Conservation (phyloP, 192 early-diverging fungal genomes). For the Coemansia sp. region DNA sequence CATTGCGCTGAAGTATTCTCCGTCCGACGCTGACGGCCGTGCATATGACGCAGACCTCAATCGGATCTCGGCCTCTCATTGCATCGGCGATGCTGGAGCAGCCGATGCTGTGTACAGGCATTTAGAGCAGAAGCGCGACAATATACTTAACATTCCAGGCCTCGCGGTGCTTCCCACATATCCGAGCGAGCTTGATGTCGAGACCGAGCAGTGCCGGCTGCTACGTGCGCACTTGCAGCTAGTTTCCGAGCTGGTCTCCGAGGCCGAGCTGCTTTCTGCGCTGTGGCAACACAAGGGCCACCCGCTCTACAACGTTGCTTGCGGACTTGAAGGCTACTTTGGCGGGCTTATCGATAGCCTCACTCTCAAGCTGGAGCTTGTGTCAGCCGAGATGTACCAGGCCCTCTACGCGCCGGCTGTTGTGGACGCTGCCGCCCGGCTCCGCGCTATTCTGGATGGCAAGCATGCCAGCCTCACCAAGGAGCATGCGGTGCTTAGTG, state of each 20-base stretch:
- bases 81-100: neutral
- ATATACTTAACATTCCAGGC: slow-evolving; percentile 14
- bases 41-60: neutral
- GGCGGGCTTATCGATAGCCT: slow-evolving; percentile 48
- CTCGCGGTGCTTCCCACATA: neutral
- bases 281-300: slow-evolving; percentile 20
- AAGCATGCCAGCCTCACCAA: slow-evolving; percentile 19
- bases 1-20: slow-evolving; percentile 6
- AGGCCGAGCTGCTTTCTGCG: slow-evolving; percentile 17
- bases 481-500: slow-evolving; percentile 36
- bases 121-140: slow-evolving; percentile 22
- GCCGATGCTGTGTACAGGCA: neutral
- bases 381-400: slow-evolving; percentile 39
- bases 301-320: slow-evolving; percentile 28
- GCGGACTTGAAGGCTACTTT: slow-evolving; percentile 46
- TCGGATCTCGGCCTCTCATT: neutral
- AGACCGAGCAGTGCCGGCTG: slow-evolving; percentile 19
- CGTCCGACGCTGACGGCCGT: neutral
- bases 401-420: slow-evolving; percentile 36
- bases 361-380: slow-evolving; percentile 37
- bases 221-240: slow-evolving; percentile 25
- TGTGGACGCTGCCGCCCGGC: slow-evolving; percentile 15
- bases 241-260: slow-evolving; percentile 24
- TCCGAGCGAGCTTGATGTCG: slow-evolving; percentile 5
- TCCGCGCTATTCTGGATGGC: slow-evolving; percentile 10